phyloP scores from a whole-genome alignment of 495 filamentous ascomycete genomes.

The Trypethelium eluteriae region DNA sequence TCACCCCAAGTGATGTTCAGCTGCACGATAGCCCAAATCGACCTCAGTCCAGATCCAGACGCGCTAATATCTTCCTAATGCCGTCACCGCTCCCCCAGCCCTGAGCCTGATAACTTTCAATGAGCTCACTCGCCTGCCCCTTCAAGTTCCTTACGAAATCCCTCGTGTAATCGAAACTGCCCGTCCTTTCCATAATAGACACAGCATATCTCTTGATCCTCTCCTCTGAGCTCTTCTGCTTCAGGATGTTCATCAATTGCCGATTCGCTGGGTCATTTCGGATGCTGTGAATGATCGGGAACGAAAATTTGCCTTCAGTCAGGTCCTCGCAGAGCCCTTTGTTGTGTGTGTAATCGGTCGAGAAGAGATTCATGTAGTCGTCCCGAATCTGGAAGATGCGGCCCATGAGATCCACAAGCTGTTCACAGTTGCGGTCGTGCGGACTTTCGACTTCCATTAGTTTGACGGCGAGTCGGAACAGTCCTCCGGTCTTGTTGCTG shows the following conservation, averaged over 20 bases:
- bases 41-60: background rate
- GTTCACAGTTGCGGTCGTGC: constrained; percentile 11
- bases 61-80: background rate
- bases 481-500: constrained; percentile 90
- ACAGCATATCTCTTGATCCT: constrained; percentile 89
- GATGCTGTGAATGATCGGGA: constrained; percentile 93
- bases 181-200: constrained; percentile 78
- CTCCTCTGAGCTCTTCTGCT: constrained; percentile 76
- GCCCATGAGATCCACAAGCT: constrained; percentile 78
- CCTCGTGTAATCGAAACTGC: constrained; percentile 79
- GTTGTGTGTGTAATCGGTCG: constrained; percentile 66
- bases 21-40: background rate
- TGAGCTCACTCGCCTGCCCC: constrained; percentile 44
- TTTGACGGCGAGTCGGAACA: constrained; percentile 90
- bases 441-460: constrained; percentile 79
- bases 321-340: constrained; percentile 96
- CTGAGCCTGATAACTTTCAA: background rate
- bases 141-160: constrained; percentile 60
- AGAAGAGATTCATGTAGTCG: constrained; percentile 85
- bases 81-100: constrained; percentile 4
- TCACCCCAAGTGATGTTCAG: background rate
- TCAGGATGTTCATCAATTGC: constrained; percentile 82
- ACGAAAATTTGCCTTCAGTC: constrained; percentile 97
- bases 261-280: constrained; percentile 69
- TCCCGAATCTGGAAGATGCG: constrained; percentile 74